Base-by-base conservation (phyloP, 352 stramenopile species). In the Phytophthora lateralis region DNA sequence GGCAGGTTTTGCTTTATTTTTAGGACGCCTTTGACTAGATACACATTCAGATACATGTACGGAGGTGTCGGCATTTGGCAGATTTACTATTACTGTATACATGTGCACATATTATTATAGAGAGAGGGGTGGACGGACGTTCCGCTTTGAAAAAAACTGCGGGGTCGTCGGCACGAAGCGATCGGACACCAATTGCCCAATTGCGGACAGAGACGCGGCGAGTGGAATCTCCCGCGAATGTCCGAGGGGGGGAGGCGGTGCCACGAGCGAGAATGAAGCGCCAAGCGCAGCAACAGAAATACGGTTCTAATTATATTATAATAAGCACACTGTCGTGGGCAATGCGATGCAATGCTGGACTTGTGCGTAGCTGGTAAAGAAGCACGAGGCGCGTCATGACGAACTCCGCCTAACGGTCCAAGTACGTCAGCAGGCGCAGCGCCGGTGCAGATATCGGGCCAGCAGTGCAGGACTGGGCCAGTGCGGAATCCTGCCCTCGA, bases 121-220 rank as follows among this genome's bases (percentile, higher is more conserved):
- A 32, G 27, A 32, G 27, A 12, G 27, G 1, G 27, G 27, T 32
- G 53, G 50, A 48, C 41, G 41, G 26, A 30, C 26, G 26, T 1
- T 60, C 34, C 29, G 27, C 14, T 42, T 26, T n/a, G 37, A 46
- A 38, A 46, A 64, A 54, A 24, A 24, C n/a, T 24, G 21, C 9
- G 7, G 8, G 49, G 17, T 61, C 50, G 58, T 66, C 49, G 48
- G 8, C 21, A 41, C 29, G 37, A 32, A 3, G 45, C 48, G 41
- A 65, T 60, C 32, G 49, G 57, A 65, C 57, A 60, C 27, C 48
- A 66, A 37, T 29, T 29, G 26, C 26, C 26, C 26, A 29, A 8
- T 32, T 32, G 27, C 6, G 34, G 41, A 42, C 41, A 61, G 34
- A 66, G 26, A 66, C 50, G 12, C 11, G 35, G 17, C 44, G 42